Base-by-base conservation (phyloP, 2,329 filamentous ascomycete genomes). In the Colletotrichum tropicale region DNA sequence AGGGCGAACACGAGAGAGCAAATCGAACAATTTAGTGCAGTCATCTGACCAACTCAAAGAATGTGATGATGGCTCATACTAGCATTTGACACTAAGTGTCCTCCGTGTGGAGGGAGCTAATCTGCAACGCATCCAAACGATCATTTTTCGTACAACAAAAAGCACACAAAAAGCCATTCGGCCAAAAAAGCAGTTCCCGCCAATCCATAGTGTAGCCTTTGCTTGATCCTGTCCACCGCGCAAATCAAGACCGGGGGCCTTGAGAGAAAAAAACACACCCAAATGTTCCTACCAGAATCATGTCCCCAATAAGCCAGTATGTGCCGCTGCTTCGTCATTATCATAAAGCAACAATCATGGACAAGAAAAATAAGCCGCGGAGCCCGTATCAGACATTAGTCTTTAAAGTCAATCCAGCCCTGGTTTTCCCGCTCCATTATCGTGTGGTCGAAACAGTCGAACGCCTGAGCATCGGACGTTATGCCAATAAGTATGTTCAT, bases 311-410 rank as follows among this genome's bases (percentile, higher is more conserved):
- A 69, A 77, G 72, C 48, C 75, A 76, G 61, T 75, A 76, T 76
- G 66, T 75, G 74, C 74, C 43, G 61, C 74, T 71, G 73, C 66
- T 68, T 76, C 67, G 73, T 76, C 75, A 73, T 77, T 74, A 76
- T 77, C 68, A 77, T 72, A 74, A 75, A 76, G 70, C 75, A 76
- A 68, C 62, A 76, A 74, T 76, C 65, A 77, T 72, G 67, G 66
- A 73, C 66, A 76, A 67, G 66, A 65, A 62, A 69, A 56, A 62
- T 68, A 78, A 74, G 65, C 71, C 74, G 69, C 71, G 55, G 64
- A 75, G 66, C 61, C 74, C 74, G 52, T 60, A 65, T 74, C 64
- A 74, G 74, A 76, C 74, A 76, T 76, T 75, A 77, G 69, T 56
- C 67, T 72, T 66, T 60, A 67, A 76, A 70, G 43, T 43, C 67